phyloP scores from a whole-genome alignment of 176 grass and related monocot species.

The Zoysia japonica region DNA sequence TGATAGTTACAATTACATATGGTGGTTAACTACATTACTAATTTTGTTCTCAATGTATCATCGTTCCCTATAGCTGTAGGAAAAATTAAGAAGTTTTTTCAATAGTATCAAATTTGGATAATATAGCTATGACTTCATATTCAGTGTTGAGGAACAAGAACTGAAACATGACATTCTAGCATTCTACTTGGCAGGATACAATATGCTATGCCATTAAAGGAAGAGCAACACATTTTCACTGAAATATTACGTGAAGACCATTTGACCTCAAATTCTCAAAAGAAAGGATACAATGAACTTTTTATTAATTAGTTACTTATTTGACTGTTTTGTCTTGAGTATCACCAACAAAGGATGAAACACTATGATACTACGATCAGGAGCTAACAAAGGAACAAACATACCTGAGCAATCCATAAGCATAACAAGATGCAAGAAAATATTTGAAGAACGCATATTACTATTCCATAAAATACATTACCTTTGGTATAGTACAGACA shows the following conservation, averaged over 20 bases:
- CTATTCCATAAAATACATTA: constrained; percentile 35
- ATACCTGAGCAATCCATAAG: neutral
- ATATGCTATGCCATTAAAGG: neutral
- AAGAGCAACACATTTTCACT: neutral
- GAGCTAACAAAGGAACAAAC: constrained; percentile 3
- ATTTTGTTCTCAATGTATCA: neutral
- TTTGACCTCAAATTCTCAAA: neutral
- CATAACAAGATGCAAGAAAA: neutral
- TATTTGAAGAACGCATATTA: constrained; percentile 3
- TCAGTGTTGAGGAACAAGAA: neutral
- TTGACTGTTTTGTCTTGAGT: neutral
- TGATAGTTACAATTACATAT: neutral
- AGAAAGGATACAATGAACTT: neutral
- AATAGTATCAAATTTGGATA: neutral
- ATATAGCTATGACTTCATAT: neutral
- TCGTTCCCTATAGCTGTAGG: neutral
- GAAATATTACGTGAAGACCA: neutral
- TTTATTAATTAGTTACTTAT: constrained; percentile 3
- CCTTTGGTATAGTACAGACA: constrained; percentile 59
- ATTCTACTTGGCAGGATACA: neutral
- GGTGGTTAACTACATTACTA: neutral
- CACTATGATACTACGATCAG: constrained; percentile 8
- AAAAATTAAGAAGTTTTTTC: neutral
- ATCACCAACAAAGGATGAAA: constrained; percentile 16
- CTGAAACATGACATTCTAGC: neutral